Evolutionary conservation across 2,329 filamentous ascomycete species (phyloP).

Genomic region (Nothophaeocryptopus gaeumannii): DNA sequence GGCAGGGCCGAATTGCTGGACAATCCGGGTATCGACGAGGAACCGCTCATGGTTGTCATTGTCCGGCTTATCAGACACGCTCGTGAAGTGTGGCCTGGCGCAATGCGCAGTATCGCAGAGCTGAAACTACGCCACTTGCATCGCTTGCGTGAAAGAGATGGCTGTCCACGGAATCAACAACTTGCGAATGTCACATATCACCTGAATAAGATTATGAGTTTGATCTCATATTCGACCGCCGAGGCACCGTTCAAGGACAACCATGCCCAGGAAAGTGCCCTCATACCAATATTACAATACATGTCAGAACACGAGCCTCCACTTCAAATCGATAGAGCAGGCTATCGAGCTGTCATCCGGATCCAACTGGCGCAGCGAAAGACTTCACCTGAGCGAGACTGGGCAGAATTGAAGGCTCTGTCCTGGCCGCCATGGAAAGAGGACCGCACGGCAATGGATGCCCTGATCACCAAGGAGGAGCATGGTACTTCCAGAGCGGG

Average conservation of each 20-base stretch:
- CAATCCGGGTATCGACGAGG: conserved; percentile 7
- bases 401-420: conserved; percentile 57
- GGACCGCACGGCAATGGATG: conserved; percentile 59
- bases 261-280: conserved; percentile 53
- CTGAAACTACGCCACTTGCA: conserved; percentile 17
- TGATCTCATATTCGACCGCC: conserved; percentile 40
- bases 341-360: conserved; percentile 55
- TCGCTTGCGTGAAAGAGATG: no score
- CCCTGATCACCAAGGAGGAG: conserved; percentile 54
- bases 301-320: conserved; percentile 57
- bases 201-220: conserved; percentile 32
- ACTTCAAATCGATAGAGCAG: conserved; percentile 54
- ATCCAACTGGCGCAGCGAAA: conserved; percentile 60
- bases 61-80: conserved; percentile 52
- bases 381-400: conserved; percentile 54
- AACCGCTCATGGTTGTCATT: conserved; percentile 39
- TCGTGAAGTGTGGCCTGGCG: conserved; percentile 48
- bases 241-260: conserved; percentile 50
- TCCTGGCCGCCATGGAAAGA: conserved; percentile 67
- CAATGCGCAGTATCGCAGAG: conserved; percentile 32
- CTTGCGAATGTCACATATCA: conserved; percentile 5
- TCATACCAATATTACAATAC: conserved; percentile 55
- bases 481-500: conserved; percentile 58
- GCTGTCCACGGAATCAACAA: no score
- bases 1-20: neutral